Evolutionary conservation across 2,329 filamentous ascomycete species (phyloP).

Genomic region (Fusarium chuoi): DNA sequence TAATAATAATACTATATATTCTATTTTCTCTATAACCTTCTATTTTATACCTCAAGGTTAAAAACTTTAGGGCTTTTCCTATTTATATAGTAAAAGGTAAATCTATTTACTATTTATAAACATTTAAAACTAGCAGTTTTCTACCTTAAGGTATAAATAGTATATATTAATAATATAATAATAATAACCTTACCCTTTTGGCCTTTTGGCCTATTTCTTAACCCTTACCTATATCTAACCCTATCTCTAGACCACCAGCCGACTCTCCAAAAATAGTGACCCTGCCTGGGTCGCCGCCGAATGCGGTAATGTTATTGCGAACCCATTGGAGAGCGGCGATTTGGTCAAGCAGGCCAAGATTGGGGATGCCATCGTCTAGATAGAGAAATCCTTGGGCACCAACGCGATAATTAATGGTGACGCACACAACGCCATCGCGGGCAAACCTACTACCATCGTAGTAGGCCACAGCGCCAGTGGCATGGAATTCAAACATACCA

Average conservation of each 20-base stretch:
- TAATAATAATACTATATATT: too few relatives aligned
- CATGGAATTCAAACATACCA: background rate
- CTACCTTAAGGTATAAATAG: too few relatives aligned
- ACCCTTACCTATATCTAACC: too few relatives aligned
- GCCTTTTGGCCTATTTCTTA: too few relatives aligned
- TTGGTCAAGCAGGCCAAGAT: background rate
- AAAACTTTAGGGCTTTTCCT: too few relatives aligned
- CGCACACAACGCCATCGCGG: background rate
- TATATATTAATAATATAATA: too few relatives aligned
- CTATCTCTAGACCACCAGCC: background rate
- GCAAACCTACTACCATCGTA: background rate
- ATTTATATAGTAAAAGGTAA: too few relatives aligned
- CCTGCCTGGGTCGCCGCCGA: background rate
- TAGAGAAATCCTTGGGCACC: background rate
- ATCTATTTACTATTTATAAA: too few relatives aligned
- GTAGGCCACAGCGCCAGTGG: background rate
- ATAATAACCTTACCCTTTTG: too few relatives aligned
- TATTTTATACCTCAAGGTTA: too few relatives aligned
- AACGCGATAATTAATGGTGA: background rate
- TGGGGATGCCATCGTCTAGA: background rate
- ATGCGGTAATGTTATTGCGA: background rate
- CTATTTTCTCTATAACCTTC: too few relatives aligned
- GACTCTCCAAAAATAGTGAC: background rate
- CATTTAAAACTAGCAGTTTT: too few relatives aligned
- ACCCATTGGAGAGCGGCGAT: background rate